Evolutionary conservation across 2,329 filamentous ascomycete species (phyloP).

Genomic region (Pochonia chlamydosporia): DNA sequence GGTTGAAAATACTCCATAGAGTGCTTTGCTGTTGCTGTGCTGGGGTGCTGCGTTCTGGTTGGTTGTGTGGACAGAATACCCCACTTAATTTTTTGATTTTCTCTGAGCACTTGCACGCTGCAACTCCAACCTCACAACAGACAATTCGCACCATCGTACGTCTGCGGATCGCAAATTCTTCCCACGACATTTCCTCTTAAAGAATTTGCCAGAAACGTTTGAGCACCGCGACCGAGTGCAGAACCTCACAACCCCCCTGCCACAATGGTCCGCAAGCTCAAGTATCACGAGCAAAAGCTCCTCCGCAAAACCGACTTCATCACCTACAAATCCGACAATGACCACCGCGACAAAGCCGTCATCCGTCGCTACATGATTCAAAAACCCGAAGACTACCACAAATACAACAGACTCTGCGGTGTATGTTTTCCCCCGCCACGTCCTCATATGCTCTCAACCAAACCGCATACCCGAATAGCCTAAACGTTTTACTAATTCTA

Average conservation of each 20-base stretch:
- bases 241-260: neutral
- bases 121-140: neutral
- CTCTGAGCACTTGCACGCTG: neutral
- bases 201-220: too few species aligned
- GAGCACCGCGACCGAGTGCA: too few species aligned
- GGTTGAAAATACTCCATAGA: too few species aligned
- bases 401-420: slow-evolving; percentile 62
- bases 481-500: neutral
- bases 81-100: slow-evolving; percentile 3
- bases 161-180: neutral
- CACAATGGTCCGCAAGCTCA: slow-evolving; percentile 89
- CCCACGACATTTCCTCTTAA: neutral
- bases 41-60: neutral
- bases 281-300: slow-evolving; percentile 95
- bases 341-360: slow-evolving; percentile 76
- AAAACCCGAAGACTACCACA: slow-evolving; percentile 78
- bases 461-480: neutral
- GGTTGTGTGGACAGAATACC: neutral
- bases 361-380: slow-evolving; percentile 86
- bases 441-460: too few species aligned
- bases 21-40: too few species aligned
- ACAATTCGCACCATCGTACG: neutral
- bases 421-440: slow-evolving; percentile 32
- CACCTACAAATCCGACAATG: slow-evolving; percentile 83
- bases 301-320: slow-evolving; percentile 91